These are phyloP conservation scores for Colletotrichum sp. DNA, from an alignment of 2,329 filamentous ascomycete genomes.

Conservation along the genomic window DNA sequence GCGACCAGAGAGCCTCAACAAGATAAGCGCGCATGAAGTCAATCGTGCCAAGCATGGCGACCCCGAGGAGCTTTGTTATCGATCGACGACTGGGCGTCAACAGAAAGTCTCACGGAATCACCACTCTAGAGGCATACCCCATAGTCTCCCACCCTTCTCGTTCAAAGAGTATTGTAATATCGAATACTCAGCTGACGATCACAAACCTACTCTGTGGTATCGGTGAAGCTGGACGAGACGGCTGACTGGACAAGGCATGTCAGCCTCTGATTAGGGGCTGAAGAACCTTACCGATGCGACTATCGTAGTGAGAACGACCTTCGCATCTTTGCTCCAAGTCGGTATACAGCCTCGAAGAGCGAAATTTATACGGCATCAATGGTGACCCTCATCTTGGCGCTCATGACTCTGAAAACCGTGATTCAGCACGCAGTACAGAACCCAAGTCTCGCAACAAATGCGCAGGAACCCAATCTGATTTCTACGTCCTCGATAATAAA, in stretches of 20 bases:
- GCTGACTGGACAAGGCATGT: fast-evolving
- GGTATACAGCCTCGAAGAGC: fast-evolving
- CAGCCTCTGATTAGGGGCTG: not conserved
- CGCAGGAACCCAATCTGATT: not conserved
- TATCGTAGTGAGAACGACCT: not conserved
- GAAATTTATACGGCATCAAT: not conserved
- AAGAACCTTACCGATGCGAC: not conserved
- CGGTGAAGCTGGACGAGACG: not conserved
- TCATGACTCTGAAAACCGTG: not conserved
- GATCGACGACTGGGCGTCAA: not conserved
- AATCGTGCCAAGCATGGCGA: not conserved
- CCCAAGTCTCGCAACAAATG: not conserved
- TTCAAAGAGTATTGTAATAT: not conserved
- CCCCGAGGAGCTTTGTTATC: fast-evolving
- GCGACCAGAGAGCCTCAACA: not conserved
- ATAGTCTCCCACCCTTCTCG: not conserved
- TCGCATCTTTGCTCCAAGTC: not conserved
- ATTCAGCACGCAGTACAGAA: not conserved
- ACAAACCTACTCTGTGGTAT: not conserved
- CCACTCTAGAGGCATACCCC: not conserved
- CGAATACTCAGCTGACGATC: not conserved
- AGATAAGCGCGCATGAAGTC: not conserved
- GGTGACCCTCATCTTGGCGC: not conserved
- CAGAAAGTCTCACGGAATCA: not conserved
- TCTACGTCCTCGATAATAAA: not conserved